Base-by-base conservation (phyloP, 2,329 filamentous ascomycete genomes). In the Fusarium nelsonii region DNA sequence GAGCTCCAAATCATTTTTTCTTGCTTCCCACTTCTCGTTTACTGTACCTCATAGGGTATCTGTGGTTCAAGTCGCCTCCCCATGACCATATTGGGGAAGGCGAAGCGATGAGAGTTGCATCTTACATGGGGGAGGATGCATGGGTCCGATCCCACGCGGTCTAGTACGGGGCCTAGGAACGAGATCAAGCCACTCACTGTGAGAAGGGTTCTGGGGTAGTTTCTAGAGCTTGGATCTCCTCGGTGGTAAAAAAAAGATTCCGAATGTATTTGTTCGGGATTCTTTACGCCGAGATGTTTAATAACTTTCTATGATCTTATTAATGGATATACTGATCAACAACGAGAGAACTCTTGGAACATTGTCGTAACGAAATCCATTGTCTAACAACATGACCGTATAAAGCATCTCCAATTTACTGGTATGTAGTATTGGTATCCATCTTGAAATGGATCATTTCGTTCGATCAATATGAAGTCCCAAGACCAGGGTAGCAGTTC, bases 41-140 rank as follows among this genome's bases (percentile, higher is more conserved):
- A 30, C 26, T 12, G 26, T 30, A 12, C 30, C 26, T 60, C 9
- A 62, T 48, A 40, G 57, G 41, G 56, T 44, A 33, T 34, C 16
- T 39, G 45, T 36, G 56, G 34, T 55, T 26, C 50, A 43, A 40
- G 15, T 36, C 37, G 49, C 46, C 57, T 63, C 53, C 53, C 26
- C 26, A 58, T 28, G 7, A 6, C 57, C 28, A 18, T 53, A 41
- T 55, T 67, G 66, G 57, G 56, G 26, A 70, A 54, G 57, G 44
- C 30, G 37, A 69, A 56, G 57, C 52, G 66, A 58, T 20, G 26
- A 18, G 9, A 63, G 43, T 46, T 36, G 30, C 45, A 33, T 37
- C 8, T 20, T 37, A 7, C 7, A 30, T 10, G 23, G 32, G 58
- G 54, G 52, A 30, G 51, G 8, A n/a, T 30, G 9, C 4, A 18